phyloP scores from a whole-genome alignment of 148 eudicot species.

The Rhododendron simsii region DNA sequence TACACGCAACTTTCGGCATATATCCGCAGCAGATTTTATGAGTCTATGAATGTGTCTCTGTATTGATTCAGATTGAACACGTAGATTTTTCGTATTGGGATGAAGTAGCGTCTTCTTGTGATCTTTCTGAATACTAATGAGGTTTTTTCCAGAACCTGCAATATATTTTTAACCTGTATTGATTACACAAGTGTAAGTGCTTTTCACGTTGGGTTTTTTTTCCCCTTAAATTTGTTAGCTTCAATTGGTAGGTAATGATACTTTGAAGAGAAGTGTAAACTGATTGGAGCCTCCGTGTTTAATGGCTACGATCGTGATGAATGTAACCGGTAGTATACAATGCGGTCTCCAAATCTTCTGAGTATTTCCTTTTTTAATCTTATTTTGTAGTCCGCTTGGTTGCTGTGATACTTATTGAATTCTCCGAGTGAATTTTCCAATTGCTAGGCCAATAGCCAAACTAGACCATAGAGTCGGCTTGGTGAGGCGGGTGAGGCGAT shows the following conservation, averaged over 20 bases:
- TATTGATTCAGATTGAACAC: background rate
- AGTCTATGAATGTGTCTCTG: background rate
- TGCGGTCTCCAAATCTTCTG: background rate
- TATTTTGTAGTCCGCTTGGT: too few species aligned
- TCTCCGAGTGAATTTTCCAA: too few species aligned
- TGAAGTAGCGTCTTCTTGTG: background rate
- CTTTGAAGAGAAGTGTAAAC: background rate
- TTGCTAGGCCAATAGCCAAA: too few species aligned
- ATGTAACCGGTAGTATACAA: background rate
- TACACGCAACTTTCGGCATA: background rate
- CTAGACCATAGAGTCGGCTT: background rate
- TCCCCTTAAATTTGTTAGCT: background rate
- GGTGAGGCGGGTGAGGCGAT: background rate
- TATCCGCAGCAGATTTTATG: background rate
- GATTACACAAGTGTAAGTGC: background rate
- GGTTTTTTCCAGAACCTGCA: background rate
- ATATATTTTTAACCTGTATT: background rate
- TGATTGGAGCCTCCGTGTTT: background rate
- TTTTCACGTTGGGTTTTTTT: background rate
- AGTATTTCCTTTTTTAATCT: too few species aligned
- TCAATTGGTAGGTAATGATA: background rate
- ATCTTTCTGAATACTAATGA: background rate
- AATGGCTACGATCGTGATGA: background rate
- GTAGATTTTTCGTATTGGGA: background rate
- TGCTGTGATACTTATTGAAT: too few species aligned